phyloP scores from a whole-genome alignment of 306 rosid species.

The Trifolium fragiferum region DNA sequence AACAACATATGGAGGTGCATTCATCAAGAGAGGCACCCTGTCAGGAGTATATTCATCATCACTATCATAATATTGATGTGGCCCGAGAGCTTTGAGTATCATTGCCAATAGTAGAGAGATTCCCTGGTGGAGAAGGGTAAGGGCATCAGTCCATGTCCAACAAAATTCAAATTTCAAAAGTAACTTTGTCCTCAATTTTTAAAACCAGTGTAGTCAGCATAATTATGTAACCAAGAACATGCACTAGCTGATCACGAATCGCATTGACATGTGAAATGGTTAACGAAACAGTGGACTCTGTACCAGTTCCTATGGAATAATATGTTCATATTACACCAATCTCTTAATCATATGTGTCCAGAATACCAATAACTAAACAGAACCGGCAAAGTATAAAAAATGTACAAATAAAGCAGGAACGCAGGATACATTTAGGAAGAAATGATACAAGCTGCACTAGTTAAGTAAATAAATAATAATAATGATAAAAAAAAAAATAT shows the following conservation, averaged over 20 bases:
- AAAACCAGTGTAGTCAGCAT: slow-evolving; percentile 6
- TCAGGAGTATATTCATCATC: slow-evolving; percentile 74
- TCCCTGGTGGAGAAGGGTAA: slow-evolving; percentile 53
- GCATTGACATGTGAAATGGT: slow-evolving; percentile 16
- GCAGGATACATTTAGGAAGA: not conserved
- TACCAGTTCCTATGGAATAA: not conserved
- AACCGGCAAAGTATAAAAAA: slow-evolving; percentile 5
- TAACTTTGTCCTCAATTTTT: slow-evolving; percentile 23
- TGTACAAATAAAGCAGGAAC: slow-evolving; percentile 3
- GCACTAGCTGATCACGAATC: slow-evolving; percentile 16
- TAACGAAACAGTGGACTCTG: not conserved
- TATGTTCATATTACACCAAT: slow-evolving; percentile 18
- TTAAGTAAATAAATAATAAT: not conserved
- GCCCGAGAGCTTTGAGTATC: slow-evolving; percentile 82
- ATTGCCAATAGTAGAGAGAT: slow-evolving; percentile 73
- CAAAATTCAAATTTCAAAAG: slow-evolving; percentile 22
- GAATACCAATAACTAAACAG: slow-evolving; percentile 21
- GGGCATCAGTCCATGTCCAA: slow-evolving; percentile 33
- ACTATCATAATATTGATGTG: slow-evolving; percentile 70
- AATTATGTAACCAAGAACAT: slow-evolving; percentile 38
- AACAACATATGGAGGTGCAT: slow-evolving; percentile 64
- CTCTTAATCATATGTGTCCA: slow-evolving; percentile 2
- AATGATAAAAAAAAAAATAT: too few relatives aligned
- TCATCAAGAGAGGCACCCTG: slow-evolving; percentile 69
- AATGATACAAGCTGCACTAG: not conserved